Conservation (phyloP, 495 filamentous ascomycete species). For the Aspergillus biplanus region DNA sequence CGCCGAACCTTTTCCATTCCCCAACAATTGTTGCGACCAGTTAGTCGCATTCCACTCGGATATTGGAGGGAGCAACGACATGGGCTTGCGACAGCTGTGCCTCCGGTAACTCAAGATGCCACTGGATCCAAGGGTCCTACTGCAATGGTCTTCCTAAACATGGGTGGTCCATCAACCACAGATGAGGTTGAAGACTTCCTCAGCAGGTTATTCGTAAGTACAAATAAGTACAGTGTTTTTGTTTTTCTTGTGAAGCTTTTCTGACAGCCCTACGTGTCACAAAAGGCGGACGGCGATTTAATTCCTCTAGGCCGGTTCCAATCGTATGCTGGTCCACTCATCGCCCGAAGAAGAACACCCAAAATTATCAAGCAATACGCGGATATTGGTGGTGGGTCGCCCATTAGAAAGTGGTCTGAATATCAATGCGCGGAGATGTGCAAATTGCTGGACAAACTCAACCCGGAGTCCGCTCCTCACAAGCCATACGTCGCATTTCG, state of each 20-base stretch:
- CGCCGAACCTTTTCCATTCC: constrained; percentile 37
- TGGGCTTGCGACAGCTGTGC: constrained; percentile 66
- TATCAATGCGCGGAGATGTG: constrained; percentile 92
- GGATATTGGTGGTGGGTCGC: constrained; percentile 93
- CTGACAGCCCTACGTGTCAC: constrained; percentile 5
- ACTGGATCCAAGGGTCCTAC: constrained; percentile 71
- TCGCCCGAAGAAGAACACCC: constrained; percentile 83
- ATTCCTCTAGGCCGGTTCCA: constrained; percentile 96
- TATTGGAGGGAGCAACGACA: constrained; percentile 31
- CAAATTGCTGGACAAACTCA: constrained; percentile 87
- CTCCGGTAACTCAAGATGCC: constrained; percentile 74
- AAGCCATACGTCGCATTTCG: constrained; percentile 99
- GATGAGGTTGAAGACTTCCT: constrained; percentile 90
- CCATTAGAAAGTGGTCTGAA: constrained; percentile 97
- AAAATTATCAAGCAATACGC: constrained; percentile 96
- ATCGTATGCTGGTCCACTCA: constrained; percentile 84
- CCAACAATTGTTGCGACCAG: constrained; percentile 36
- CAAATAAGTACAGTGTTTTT: no score
- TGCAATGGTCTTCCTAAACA: constrained; percentile 98
- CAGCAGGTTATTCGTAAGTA: constrained; percentile 85
- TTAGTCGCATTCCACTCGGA: constrained; percentile 29
- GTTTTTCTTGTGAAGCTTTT: background rate
- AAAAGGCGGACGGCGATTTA: constrained; percentile 85
- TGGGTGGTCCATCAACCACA: constrained; percentile 92
- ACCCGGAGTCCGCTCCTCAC: constrained; percentile 92